Evolutionary conservation across 768 basidiomycete species (phyloP).

Genomic region (Strobilomyces dryophilus): DNA sequence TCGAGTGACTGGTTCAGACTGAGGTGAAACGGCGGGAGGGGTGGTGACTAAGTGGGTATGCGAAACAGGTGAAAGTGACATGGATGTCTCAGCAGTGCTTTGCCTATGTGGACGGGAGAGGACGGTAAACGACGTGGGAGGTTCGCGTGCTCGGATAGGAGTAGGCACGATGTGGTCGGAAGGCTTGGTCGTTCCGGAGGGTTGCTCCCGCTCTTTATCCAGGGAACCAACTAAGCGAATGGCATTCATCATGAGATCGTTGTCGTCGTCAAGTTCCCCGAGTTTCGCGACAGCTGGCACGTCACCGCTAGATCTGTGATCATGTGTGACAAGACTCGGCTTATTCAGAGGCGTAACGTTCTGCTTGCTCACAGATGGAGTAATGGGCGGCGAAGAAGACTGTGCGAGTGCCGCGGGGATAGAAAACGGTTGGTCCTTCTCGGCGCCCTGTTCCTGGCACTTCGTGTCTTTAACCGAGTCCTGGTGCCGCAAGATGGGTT

Average conservation of each 20-base stretch:
- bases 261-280: slow-evolving; percentile 18
- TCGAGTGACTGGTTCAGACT: slow-evolving; percentile 12
- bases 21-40: slow-evolving; percentile 5
- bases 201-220: slow-evolving; percentile 20
- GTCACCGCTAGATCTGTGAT: slow-evolving; percentile 20
- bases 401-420: slow-evolving; percentile 24
- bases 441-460: slow-evolving; percentile 16
- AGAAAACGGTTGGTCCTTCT: slow-evolving; percentile 29
- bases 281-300: slow-evolving; percentile 2
- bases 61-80: slow-evolving; percentile 9
- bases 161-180: slow-evolving; percentile 42
- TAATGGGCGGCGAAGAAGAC: slow-evolving; percentile 19
- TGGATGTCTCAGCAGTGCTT: slow-evolving; percentile 17
- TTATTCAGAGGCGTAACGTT: neutral
- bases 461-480: slow-evolving; percentile 24
- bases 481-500: slow-evolving; percentile 28
- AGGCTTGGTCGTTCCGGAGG: slow-evolving; percentile 3
- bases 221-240: slow-evolving; percentile 29
- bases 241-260: slow-evolving; percentile 28
- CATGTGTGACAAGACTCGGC: slow-evolving; percentile 1
- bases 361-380: slow-evolving; percentile 13
- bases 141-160: slow-evolving; percentile 52
- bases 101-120: slow-evolving; percentile 47
- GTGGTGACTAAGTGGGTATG: neutral
- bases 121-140: slow-evolving; percentile 57